Base-by-base conservation (phyloP, 2,329 filamentous ascomycete species). In the Myriosclerotinia curreyana region DNA sequence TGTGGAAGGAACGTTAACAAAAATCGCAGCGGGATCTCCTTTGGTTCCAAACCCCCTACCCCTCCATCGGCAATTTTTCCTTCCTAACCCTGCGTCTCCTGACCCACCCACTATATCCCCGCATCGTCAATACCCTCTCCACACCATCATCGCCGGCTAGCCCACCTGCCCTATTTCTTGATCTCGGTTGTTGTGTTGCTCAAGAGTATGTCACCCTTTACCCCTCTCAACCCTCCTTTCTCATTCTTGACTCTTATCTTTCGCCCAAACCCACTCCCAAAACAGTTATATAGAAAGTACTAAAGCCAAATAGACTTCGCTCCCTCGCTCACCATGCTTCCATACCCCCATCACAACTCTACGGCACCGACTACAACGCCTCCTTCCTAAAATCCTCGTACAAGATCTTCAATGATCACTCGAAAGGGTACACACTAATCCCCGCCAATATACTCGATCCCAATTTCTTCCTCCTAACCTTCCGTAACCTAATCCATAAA, bases 161-260 rank as follows among this genome's bases (percentile, higher is more conserved):
- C 50, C 42, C 60, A 36, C 65, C 66, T 14, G 28, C 54, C 1
- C 59, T 44, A 3, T 67, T 78, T 8, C 72, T 78, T 20, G 77
- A 79, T 65, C 67, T 78, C 1, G 77, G 76, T 17, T 77, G 76
- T 55, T 77, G 75, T 65, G 72, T 78, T 34, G 77, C 74, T 0
- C 75, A 77, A 65, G 76, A 79, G 62, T 64, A 64, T 14, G 53
- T 51, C 20, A 8, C 14, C 6, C 5, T 14, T 25, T 59, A 17
- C 36, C 17, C 53, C 5, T 28, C 22, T 20, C 17, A 4, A 4
- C 14, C 15, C 14, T 9, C 14, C 12, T 3, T 56, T 46, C 28
- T 46, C 5, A n/a, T 46, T 6, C 40, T 17, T 42, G 14, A 9
- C n/a, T 17, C 34, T 25, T 12, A 31, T 15, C 17, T 17, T 3